Conservation (phyloP, 345 rosid genomes). For the Conringia planisiliqua region DNA sequence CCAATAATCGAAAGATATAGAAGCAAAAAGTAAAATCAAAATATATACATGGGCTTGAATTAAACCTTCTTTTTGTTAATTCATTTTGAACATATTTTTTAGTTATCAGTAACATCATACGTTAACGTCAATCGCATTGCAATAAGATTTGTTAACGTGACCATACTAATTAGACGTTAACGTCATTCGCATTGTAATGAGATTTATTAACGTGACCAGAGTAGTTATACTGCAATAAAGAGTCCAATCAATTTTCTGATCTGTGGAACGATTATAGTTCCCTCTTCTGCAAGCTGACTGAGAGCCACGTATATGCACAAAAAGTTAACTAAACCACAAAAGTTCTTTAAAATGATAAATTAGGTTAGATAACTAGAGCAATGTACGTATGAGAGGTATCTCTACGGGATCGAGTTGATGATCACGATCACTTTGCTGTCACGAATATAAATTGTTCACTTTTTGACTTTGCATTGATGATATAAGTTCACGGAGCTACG, state of each 20-base stretch:
- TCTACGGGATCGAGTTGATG: background rate
- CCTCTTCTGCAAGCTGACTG: slow-evolving; percentile 27
- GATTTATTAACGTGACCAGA: slow-evolving; percentile 25
- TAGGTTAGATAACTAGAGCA: background rate
- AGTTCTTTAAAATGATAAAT: background rate
- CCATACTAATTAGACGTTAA: slow-evolving; percentile 19
- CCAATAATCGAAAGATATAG: background rate
- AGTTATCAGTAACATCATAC: slow-evolving; percentile 32
- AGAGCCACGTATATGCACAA: slow-evolving; percentile 3
- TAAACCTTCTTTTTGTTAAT: background rate
- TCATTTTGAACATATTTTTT: background rate
- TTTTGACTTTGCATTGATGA: background rate
- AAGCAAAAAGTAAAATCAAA: background rate
- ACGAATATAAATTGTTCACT: background rate
- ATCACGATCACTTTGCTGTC: background rate
- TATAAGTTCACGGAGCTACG: background rate
- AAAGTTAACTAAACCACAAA: background rate
- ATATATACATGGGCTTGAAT: background rate
- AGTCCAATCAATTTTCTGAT: slow-evolving; percentile 4
- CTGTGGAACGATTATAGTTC: slow-evolving; percentile 3
- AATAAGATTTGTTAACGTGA: slow-evolving; percentile 25
- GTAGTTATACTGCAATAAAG: slow-evolving; percentile 6
- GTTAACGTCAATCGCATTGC: slow-evolving; percentile 26
- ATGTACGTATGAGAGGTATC: background rate
- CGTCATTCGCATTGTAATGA: slow-evolving; percentile 20